Percentiles rank a stretch among this genome's conserved stretches.
Conservation (phyloP, 345 rosid species). For the Lepidium africanum region DNA sequence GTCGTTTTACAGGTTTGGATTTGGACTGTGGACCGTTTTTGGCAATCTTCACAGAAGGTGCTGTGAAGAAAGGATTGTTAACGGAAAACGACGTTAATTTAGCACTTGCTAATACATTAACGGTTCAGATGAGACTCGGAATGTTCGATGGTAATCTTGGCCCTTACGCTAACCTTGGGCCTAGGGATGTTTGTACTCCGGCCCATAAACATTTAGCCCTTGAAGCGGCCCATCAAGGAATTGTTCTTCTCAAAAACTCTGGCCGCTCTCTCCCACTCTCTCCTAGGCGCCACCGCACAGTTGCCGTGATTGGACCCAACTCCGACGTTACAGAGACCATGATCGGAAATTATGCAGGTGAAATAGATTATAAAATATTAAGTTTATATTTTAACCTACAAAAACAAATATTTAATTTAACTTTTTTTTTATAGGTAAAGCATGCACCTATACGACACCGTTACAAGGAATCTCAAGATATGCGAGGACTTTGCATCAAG, state of each 20-base stretch:
- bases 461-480: slow-evolving; percentile 63
- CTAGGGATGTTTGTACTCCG: slow-evolving; percentile 65
- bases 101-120: slow-evolving; percentile 71
- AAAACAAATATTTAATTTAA: not conserved
- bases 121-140: slow-evolving; percentile 92
- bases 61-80: slow-evolving; percentile 43
- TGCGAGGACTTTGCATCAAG: slow-evolving; percentile 45
- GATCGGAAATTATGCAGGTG: slow-evolving; percentile 97
- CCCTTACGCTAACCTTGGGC: slow-evolving; percentile 66
- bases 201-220: slow-evolving; percentile 69
- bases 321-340: slow-evolving; percentile 84
- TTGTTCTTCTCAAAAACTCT: slow-evolving; percentile 62
- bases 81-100: slow-evolving; percentile 44
- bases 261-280: slow-evolving; percentile 56
- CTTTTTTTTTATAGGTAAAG: slow-evolving; percentile 38
- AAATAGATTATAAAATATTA: not conserved
- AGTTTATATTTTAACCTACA: too few species aligned
- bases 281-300: slow-evolving; percentile 36
- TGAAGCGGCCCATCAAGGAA: slow-evolving; percentile 84
- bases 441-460: slow-evolving; percentile 70
- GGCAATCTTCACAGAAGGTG: slow-evolving; percentile 60
- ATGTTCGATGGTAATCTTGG: slow-evolving; percentile 89
- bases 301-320: slow-evolving; percentile 93
- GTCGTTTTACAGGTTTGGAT: slow-evolving; percentile 49
- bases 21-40: slow-evolving; percentile 90